A percentile compares a stretch with the other conserved stretches of the same genome.
phyloP scores from a whole-genome alignment of 2,329 filamentous ascomycete species.

The Verticillium isaacii region DNA sequence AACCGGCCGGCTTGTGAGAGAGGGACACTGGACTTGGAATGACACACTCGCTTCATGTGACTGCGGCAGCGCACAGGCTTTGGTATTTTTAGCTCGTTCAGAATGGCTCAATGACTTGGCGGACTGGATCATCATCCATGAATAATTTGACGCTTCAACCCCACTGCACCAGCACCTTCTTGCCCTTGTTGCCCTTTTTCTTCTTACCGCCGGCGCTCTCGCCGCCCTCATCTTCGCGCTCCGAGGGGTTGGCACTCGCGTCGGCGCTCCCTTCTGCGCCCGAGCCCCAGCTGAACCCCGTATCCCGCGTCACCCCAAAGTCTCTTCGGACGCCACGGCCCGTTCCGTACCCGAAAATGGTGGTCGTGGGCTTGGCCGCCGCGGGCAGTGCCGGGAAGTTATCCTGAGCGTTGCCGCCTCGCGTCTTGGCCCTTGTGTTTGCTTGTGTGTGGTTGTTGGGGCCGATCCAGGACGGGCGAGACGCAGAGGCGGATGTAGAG shows the following conservation, averaged over 20 bases:
- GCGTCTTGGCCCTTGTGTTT: slow-evolving; percentile 3
- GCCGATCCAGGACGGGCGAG: slow-evolving; percentile 25
- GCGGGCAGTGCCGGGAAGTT: slow-evolving; percentile 80
- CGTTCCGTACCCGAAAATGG: slow-evolving; percentile 57
- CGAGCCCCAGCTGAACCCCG: slow-evolving; percentile 49
- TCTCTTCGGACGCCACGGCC: slow-evolving; percentile 51
- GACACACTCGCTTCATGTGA: background rate
- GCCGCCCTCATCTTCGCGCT: slow-evolving; percentile 19
- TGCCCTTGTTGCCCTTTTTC: slow-evolving; percentile 55
- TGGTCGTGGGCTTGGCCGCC: slow-evolving; percentile 64
- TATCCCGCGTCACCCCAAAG: slow-evolving; percentile 36
- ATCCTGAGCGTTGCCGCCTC: slow-evolving; percentile 34
- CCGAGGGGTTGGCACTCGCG: slow-evolving; percentile 18
- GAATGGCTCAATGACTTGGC: background rate
- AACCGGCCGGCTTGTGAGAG: slow-evolving; percentile 32
- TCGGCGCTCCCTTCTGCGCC: slow-evolving; percentile 19
- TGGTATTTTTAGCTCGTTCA: background rate
- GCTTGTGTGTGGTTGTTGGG: slow-evolving; percentile 9
- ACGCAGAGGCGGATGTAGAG: slow-evolving; percentile 16
- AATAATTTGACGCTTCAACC: slow-evolving; percentile 30
- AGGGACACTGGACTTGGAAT: background rate
- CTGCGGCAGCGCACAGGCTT: background rate
- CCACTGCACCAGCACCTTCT: slow-evolving; percentile 58
- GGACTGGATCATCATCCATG: background rate
- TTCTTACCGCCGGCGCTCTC: slow-evolving; percentile 33